A percentile compares a stretch with the other conserved stretches of the same genome.
phyloP scores from a whole-genome alignment of 2,329 filamentous ascomycete genomes.

The Fusarium burgessii region DNA sequence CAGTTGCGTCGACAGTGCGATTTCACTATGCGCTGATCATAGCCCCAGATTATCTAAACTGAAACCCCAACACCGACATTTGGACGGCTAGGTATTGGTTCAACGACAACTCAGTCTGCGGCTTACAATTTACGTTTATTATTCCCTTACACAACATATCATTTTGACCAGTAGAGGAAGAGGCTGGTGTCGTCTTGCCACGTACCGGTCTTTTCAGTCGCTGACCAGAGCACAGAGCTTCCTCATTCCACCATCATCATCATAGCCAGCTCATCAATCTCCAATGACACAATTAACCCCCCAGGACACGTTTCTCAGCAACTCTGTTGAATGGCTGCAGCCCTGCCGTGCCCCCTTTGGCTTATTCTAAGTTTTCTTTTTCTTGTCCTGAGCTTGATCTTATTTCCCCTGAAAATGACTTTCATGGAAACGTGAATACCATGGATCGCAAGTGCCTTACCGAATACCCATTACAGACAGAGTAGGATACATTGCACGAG shows the following conservation, averaged over 20 bases:
- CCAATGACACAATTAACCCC: constrained; percentile 36
- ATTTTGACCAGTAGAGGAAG: constrained; percentile 30
- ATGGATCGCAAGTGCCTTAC: neutral
- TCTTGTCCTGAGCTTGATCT: neutral
- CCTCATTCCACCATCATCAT: constrained; percentile 40
- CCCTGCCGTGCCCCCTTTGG: neutral
- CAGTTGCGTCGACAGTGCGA: constrained; percentile 33
- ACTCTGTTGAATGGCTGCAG: constrained; percentile 33
- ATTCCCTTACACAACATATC: constrained; percentile 25
- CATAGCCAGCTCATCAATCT: constrained; percentile 42
- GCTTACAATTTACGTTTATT: constrained; percentile 15
- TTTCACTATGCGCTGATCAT: constrained; percentile 7
- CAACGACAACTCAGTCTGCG: constrained; percentile 17
- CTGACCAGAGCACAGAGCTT: constrained; percentile 28
- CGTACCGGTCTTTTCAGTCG: constrained; percentile 33
- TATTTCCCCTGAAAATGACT: constrained; percentile 6
- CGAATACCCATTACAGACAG: neutral
- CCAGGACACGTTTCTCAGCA: constrained; percentile 36
- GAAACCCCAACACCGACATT: constrained; percentile 1
- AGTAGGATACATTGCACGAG: neutral
- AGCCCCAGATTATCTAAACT: constrained; percentile 1
- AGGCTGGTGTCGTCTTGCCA: constrained; percentile 28
- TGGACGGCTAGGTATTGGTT: constrained; percentile 34
- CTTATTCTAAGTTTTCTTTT: constrained; percentile 1
- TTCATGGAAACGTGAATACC: neutral